Base-by-base conservation (phyloP, 1,284 basidiomycete species). In the Ustilago vetiveriae region DNA sequence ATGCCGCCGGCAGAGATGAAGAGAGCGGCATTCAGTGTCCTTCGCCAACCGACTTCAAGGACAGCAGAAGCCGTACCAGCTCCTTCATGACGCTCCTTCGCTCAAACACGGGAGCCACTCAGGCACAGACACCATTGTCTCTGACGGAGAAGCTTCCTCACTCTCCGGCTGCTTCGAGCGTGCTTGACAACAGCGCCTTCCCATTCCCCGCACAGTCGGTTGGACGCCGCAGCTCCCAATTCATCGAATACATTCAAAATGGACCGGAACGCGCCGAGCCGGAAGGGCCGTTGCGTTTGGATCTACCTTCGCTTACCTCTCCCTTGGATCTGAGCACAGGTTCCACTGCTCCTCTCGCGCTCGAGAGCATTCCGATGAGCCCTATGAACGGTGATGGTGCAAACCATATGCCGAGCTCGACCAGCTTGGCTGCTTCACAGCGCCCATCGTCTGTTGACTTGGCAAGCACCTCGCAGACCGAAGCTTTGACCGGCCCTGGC, bases 241-340 rank as follows among this genome's bases (percentile, higher is more conserved):
- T 69, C 49, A 55, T 69, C 50, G 66, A 64, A 4, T 69, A 69
- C 40, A 58, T 69, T 21, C 53, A 64, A 36, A 55, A 59, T 13
- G 60, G 66, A 13, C 66, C 66, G 9, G 63, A 59, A 26, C 56
- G 46, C 21, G 63, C 51, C 16, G 54, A 66, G 38, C 29, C 44
- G 1, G 56, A 54, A 32, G 54, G 50, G 6, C 62, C 42, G 21
- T 21, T 58, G 46, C 42, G 33, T 21, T 56, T 59, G 24, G 63
- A 66, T 26, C 26, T 65, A 35, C 41, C 45, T 14, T 30, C 50
- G 10, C 36, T 54, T 45, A 41, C 41, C 17, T 26, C 46, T 2
- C 50, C 62, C 4, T 38, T 65, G n/a, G 55, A 57, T 2, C 9
- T 53, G n/a, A 9, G 32, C 7, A 11, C 51, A 7, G 35, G 41